A percentile compares a stretch with the other conserved stretches of the same genome.
These are phyloP conservation scores for Aspergillus arachidicola DNA, from an alignment of 2,329 filamentous ascomycete genomes.

Conservation along the genomic window DNA sequence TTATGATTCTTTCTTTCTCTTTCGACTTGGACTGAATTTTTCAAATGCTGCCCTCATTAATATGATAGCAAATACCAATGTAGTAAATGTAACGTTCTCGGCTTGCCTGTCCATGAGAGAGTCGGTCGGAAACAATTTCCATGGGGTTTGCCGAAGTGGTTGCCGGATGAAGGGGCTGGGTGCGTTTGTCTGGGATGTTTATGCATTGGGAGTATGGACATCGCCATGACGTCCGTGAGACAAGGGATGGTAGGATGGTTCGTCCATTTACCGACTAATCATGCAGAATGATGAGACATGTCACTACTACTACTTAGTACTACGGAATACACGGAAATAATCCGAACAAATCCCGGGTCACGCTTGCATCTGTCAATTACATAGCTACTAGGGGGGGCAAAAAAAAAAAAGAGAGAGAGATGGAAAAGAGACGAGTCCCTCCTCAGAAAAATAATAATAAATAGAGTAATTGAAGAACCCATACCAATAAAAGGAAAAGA, in stretches of 20 bases:
- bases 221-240: not conserved
- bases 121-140: not conserved
- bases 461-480: not conserved
- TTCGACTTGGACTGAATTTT: no score
- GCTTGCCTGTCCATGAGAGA: not conserved
- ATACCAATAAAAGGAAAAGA: not conserved
- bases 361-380: not conserved
- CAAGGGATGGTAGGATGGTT: not conserved
- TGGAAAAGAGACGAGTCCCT: no score
- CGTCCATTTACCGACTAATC: not conserved
- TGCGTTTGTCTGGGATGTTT: not conserved
- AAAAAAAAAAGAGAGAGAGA: no score
- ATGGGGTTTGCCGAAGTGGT: not conserved
- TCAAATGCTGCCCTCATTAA: no score
- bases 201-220: not conserved
- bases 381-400: no score
- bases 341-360: not conserved
- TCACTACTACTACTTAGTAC: not conserved
- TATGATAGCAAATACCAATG: no score
- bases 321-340: not conserved
- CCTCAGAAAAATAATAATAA: no score
- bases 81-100: not conserved
- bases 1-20: not conserved
- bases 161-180: not conserved
- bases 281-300: not conserved